A percentile compares a stretch with the other conserved stretches of the same genome.
Conservation (phyloP, 1,284 basidiomycete genomes). For the Quambalaria eucalypti region DNA sequence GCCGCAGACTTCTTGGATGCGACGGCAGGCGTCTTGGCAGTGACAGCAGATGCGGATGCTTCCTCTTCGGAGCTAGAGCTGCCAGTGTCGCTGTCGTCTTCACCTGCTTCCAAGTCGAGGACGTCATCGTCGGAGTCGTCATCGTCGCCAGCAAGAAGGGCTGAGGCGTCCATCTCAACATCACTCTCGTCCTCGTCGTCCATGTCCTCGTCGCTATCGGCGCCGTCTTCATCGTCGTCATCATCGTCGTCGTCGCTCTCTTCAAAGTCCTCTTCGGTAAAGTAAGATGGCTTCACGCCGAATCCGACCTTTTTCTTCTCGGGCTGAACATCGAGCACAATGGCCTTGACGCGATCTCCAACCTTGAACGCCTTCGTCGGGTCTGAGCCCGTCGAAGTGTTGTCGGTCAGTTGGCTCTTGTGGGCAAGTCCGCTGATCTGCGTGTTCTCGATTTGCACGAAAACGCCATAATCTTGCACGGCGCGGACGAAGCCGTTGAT, state of each 20-base stretch:
- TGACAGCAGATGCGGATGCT: constrained; percentile 7
- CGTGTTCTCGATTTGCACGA: constrained; percentile 74
- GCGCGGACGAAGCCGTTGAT: constrained; percentile 45
- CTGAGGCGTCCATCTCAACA: constrained; percentile 7
- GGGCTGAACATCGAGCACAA: constrained; percentile 63
- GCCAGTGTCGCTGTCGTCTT: constrained; percentile 22
- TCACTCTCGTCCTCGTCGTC: constrained; percentile 11
- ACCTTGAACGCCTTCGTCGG: constrained; percentile 74
- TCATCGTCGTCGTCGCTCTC: constrained; percentile 50
- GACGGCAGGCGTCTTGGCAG: too few species aligned
- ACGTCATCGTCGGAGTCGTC: constrained; percentile 22
- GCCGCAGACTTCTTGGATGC: background rate
- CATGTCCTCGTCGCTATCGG: constrained; percentile 8
- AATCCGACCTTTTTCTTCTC: constrained; percentile 68
- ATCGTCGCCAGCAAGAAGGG: constrained; percentile 10
- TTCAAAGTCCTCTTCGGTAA: constrained; percentile 51
- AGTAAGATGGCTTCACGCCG: constrained; percentile 81
- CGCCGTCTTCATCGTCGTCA: constrained; percentile 23
- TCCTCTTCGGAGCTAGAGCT: constrained; percentile 18
- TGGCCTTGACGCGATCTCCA: constrained; percentile 75
- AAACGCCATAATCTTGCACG: constrained; percentile 80
- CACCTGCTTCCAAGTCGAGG: constrained; percentile 3
- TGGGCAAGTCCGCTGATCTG: constrained; percentile 85
- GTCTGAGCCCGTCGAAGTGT: constrained; percentile 47
- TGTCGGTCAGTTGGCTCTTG: constrained; percentile 51